phyloP scores from a whole-genome alignment of 1,139 yeast genomes.

The Nakaseomyces glabratus region DNA sequence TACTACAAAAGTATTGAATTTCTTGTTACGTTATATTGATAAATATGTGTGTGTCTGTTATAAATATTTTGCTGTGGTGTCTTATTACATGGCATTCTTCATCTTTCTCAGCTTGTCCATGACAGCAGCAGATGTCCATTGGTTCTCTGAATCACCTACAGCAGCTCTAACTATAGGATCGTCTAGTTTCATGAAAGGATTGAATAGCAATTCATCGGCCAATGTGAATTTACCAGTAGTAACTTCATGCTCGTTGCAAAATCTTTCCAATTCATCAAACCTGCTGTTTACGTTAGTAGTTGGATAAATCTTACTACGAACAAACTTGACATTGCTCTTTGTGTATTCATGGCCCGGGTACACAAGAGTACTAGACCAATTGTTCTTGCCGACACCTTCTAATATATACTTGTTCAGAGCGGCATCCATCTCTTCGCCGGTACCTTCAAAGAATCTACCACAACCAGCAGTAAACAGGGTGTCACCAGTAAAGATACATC shows the following conservation, averaged over 20 bases:
- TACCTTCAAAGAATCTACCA: conserved; percentile 93
- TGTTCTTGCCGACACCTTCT: conserved; percentile 40
- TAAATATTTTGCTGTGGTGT: no score
- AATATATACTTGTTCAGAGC: conserved; percentile 58
- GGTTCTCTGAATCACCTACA: conserved; percentile 41
- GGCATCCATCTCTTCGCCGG: conserved; percentile 66
- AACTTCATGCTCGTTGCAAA: conserved; percentile 46
- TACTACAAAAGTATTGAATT: neutral
- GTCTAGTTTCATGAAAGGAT: conserved; percentile 78
- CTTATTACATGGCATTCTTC: conserved; percentile 48
- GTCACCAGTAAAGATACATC: conserved; percentile 89
- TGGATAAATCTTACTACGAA: conserved; percentile 48
- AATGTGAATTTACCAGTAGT: conserved; percentile 83
- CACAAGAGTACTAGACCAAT: conserved; percentile 35
- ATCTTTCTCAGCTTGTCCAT: conserved; percentile 61
- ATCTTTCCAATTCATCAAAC: conserved; percentile 45
- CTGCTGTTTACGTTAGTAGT: conserved; percentile 39
- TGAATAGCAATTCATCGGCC: conserved; percentile 69
- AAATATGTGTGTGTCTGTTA: neutral
- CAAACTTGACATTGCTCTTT: conserved; percentile 66
- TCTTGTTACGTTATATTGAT: neutral
- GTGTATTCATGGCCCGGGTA: conserved; percentile 98
- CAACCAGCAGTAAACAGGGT: conserved; percentile 91
- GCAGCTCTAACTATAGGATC: conserved; percentile 49
- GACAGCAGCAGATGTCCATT: conserved; percentile 39